phyloP scores from a whole-genome alignment of 352 stramenopile species.

The Pythium angustatum region DNA sequence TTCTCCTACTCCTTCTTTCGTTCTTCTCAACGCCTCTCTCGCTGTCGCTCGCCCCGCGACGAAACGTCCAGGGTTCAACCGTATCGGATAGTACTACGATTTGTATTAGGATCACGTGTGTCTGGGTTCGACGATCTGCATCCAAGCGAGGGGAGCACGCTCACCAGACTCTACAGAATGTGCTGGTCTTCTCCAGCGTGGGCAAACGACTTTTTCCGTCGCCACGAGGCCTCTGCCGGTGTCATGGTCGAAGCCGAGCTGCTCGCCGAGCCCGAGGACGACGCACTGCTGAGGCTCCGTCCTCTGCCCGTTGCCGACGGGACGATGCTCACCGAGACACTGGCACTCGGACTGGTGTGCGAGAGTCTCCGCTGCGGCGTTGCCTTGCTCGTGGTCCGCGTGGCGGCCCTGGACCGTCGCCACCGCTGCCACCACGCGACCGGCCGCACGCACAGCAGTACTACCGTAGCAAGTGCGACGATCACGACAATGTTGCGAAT shows the following conservation, averaged over 20 bases:
- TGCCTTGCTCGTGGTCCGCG: background rate
- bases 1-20: background rate
- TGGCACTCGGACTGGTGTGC: background rate
- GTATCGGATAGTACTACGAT: too few species aligned
- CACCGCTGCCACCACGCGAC: slow-evolving; percentile 13
- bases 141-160: too few species aligned
- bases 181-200: slow-evolving; percentile 27
- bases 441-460: slow-evolving; percentile 17
- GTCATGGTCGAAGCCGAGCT: background rate
- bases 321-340: slow-evolving; percentile 16
- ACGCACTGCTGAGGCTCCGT: slow-evolving; percentile 9
- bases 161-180: slow-evolving; percentile 21
- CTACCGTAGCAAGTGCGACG: slow-evolving; percentile 1
- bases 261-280: background rate
- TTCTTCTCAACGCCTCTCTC: slow-evolving; percentile 1
- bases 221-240: slow-evolving; percentile 23
- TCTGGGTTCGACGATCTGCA: too few species aligned
- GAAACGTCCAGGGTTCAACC: too few species aligned
- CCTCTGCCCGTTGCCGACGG: background rate
- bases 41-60: background rate
- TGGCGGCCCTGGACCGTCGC: background rate
- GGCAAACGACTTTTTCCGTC: slow-evolving; percentile 33
- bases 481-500: slow-evolving; percentile 14
- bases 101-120: too few species aligned
- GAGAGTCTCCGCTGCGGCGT: slow-evolving; percentile 5